These are phyloP conservation scores for Aegilops speltoides DNA, from an alignment of 176 grass and related monocot genomes.

Conservation along the genomic window DNA sequence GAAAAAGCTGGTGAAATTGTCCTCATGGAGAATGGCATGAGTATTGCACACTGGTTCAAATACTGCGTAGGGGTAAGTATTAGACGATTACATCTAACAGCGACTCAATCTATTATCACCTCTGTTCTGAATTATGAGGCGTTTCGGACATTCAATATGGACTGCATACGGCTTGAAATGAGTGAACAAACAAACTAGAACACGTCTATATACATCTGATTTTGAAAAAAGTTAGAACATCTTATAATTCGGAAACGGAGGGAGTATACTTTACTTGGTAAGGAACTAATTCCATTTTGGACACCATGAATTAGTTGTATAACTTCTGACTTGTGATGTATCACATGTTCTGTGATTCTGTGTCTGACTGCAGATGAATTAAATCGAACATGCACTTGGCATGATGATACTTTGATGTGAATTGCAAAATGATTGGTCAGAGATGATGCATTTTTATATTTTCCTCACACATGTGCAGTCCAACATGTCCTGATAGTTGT, in stretches of 20 bases:
- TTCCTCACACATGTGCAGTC: conserved; percentile 8
- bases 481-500: neutral
- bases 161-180: too few species aligned
- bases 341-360: neutral
- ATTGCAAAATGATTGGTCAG: neutral
- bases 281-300: conserved; percentile 9
- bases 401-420: conserved; percentile 15
- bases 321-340: neutral
- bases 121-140: too few species aligned
- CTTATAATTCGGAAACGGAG: too few species aligned
- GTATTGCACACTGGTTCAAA: conserved; percentile 74
- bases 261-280: neutral
- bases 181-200: too few species aligned
- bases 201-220: too few species aligned
- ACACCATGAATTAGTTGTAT: conserved; percentile 4
- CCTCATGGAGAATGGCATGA: conserved; percentile 86
- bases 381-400: neutral
- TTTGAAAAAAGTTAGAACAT: too few species aligned
- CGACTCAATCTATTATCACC: neutral
- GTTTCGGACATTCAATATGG: too few species aligned
- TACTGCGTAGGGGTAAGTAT: conserved; percentile 65
- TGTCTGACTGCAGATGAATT: neutral
- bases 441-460: neutral
- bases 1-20: conserved; percentile 88
- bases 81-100: neutral